Percentiles rank a stretch among this genome's conserved stretches.
phyloP scores from a whole-genome alignment of 192 early-diverging fungal genomes.

The Backusella parvicylindrica region DNA sequence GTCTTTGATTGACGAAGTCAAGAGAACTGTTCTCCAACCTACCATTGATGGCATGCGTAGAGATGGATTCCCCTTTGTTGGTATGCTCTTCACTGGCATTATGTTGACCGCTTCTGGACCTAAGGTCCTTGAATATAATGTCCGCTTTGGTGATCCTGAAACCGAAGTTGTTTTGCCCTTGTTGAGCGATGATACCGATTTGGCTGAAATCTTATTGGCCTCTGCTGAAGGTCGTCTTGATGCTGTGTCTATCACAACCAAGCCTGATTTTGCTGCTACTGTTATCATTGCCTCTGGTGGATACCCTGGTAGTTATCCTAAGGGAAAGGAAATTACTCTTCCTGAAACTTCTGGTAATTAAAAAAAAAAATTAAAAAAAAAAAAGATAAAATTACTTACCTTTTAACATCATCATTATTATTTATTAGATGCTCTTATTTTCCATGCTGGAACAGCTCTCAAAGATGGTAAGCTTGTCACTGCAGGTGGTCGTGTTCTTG shows the following conservation, averaged over 20 bases:
- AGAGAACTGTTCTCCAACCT: conserved; percentile 80
- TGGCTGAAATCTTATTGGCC: conserved; percentile 86
- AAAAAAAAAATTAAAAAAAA: background rate
- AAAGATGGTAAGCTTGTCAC: conserved; percentile 66
- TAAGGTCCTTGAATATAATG: conserved; percentile 98
- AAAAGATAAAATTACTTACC: conserved; percentile 22
- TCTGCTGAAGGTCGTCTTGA: conserved; percentile 89
- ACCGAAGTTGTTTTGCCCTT: conserved; percentile 94
- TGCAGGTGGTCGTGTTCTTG: conserved; percentile 91
- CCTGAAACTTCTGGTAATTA: conserved; percentile 23
- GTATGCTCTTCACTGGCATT: conserved; percentile 93
- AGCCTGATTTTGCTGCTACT: conserved; percentile 78
- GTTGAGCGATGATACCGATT: conserved; percentile 76
- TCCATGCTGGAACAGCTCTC: conserved; percentile 89
- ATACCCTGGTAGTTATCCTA: conserved; percentile 87
- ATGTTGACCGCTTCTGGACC: conserved; percentile 91
- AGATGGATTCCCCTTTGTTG: conserved; percentile 95
- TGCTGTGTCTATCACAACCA: conserved; percentile 73
- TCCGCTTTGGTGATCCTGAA: conserved; percentile 98
- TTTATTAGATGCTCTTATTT: conserved; percentile 55
- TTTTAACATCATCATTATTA: background rate
- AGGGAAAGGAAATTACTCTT: conserved; percentile 75
- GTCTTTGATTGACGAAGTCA: conserved; percentile 66
- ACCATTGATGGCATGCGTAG: conserved; percentile 95
- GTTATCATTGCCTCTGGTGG: conserved; percentile 91